A percentile compares a stretch with the other conserved stretches of the same genome.
These are phyloP conservation scores for Mortierella sp. DNA, from an alignment of 371 early-diverging fungal genomes.

Conservation along the genomic window DNA sequence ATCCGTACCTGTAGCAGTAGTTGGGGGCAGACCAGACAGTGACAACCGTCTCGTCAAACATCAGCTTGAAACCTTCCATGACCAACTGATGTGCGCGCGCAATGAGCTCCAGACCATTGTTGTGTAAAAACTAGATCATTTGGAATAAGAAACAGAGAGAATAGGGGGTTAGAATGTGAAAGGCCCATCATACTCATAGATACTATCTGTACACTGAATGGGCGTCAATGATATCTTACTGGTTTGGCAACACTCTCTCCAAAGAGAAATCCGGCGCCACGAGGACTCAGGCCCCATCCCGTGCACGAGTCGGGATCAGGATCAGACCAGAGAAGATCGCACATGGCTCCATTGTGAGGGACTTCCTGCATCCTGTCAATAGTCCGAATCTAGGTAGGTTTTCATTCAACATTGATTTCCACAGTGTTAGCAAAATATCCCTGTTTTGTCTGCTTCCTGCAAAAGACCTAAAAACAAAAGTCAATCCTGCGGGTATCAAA, in stretches of 20 bases:
- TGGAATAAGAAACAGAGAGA: neutral
- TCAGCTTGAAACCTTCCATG: constrained; percentile 97
- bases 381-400: constrained; percentile 78
- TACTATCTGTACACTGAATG: no score
- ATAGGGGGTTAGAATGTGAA: no score
- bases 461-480: neutral
- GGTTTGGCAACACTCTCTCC: constrained; percentile 91
- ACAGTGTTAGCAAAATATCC: neutral
- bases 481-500: neutral
- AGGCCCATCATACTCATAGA: no score
- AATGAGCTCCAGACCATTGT: constrained; percentile 93
- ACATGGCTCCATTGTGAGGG: constrained; percentile 99
- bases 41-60: constrained; percentile 96
- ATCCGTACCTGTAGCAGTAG: constrained; percentile 91
- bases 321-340: constrained; percentile 99
- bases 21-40: constrained; percentile 99
- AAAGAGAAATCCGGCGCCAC: constrained; percentile 99
- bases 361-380: constrained; percentile 99
- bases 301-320: constrained; percentile 84
- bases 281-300: constrained; percentile 98
- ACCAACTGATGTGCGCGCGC: constrained; percentile 99
- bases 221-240: constrained; percentile 61
- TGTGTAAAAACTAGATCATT: constrained; percentile 80
- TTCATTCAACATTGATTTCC: neutral
- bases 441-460: neutral